Evolutionary conservation across 2,329 filamentous ascomycete species (phyloP).

Genomic region (Penicillium sp.): DNA sequence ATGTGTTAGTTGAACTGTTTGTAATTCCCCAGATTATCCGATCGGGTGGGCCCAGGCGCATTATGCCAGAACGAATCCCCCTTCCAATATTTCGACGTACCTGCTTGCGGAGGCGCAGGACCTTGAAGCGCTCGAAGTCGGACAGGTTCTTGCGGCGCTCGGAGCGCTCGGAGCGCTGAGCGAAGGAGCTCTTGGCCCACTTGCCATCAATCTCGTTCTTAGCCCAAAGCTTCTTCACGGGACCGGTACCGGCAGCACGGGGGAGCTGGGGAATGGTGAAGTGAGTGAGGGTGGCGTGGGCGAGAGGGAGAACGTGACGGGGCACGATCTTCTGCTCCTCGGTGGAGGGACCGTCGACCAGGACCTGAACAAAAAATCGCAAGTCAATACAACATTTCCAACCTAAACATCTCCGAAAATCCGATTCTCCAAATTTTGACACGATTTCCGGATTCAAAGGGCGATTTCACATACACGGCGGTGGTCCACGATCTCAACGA

Average conservation of each 20-base stretch:
- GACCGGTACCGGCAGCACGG: slow-evolving; percentile 76
- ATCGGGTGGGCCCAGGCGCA: slow-evolving; percentile 1
- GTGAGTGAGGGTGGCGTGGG: slow-evolving; percentile 81
- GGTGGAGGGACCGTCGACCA: slow-evolving; percentile 90
- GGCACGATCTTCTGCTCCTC: slow-evolving; percentile 75
- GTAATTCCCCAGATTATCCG: background rate
- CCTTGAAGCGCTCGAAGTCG: slow-evolving; percentile 99
- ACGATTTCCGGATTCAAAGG: slow-evolving; percentile 9
- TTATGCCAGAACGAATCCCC: background rate
- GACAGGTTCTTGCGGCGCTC: slow-evolving; percentile 85
- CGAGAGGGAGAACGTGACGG: slow-evolving; percentile 81
- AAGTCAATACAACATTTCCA: slow-evolving; percentile 18
- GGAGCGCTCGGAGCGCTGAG: slow-evolving; percentile 85
- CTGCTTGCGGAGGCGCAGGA: slow-evolving; percentile 99
- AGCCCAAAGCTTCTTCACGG: slow-evolving; percentile 87
- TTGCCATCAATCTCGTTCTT: slow-evolving; percentile 87
- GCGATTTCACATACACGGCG: slow-evolving; percentile 77
- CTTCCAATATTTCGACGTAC: slow-evolving; percentile 49
- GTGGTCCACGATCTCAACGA: slow-evolving; percentile 99
- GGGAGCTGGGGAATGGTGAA: slow-evolving; percentile 84
- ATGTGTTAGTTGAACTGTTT: slow-evolving; percentile 12
- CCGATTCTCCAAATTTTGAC: slow-evolving; percentile 7
- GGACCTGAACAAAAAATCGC: slow-evolving; percentile 60
- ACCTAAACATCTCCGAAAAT: slow-evolving; percentile 3
- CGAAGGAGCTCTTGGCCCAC: slow-evolving; percentile 88